A percentile compares a stretch with the other conserved stretches of the same genome.
These are phyloP conservation scores for Choanephora cucurbitarum DNA, from an alignment of 371 early-diverging fungal genomes.

Conservation along the genomic window DNA sequence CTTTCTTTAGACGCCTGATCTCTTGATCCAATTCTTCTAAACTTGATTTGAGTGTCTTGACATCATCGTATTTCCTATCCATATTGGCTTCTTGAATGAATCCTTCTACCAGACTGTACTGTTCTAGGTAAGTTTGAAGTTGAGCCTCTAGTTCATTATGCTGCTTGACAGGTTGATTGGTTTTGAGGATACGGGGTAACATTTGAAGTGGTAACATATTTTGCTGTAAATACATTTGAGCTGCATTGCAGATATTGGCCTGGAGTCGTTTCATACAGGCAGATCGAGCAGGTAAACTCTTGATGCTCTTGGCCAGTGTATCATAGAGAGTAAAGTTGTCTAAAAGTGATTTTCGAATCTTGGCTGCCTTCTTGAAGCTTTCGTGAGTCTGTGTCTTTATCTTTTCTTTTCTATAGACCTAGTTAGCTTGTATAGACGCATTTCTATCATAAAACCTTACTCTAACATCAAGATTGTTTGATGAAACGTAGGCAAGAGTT, in stretches of 20 bases:
- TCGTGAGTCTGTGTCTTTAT: conserved; percentile 52
- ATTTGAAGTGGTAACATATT: conserved; percentile 89
- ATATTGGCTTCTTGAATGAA: conserved; percentile 75
- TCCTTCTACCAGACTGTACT: conserved; percentile 64
- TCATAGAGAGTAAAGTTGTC: conserved; percentile 69
- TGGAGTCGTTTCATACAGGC: conserved; percentile 65
- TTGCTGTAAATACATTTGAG: conserved; percentile 78
- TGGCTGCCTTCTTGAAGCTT: conserved; percentile 57
- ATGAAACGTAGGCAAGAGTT: conserved; percentile 59
- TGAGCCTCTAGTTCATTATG: conserved; percentile 51
- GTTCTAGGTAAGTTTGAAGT: conserved; percentile 72
- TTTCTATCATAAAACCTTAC: too few relatives aligned
- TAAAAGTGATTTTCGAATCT: conserved; percentile 62
- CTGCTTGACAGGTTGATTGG: conserved; percentile 22
- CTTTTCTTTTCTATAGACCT: conserved; percentile 41
- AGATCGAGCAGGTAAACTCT: conserved; percentile 48
- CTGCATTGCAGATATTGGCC: conserved; percentile 67
- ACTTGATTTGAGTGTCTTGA: conserved; percentile 67
- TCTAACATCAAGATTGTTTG: conserved; percentile 57
- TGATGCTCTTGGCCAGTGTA: conserved; percentile 62
- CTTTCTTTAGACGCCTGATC: conserved; percentile 52
- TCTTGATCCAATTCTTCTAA: conserved; percentile 76
- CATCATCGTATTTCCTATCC: conserved; percentile 85
- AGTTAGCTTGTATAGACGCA: background rate
- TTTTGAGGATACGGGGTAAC: conserved; percentile 68